phyloP scores from a whole-genome alignment of 495 filamentous ascomycete species.

The Penicillium bovifimosum region DNA sequence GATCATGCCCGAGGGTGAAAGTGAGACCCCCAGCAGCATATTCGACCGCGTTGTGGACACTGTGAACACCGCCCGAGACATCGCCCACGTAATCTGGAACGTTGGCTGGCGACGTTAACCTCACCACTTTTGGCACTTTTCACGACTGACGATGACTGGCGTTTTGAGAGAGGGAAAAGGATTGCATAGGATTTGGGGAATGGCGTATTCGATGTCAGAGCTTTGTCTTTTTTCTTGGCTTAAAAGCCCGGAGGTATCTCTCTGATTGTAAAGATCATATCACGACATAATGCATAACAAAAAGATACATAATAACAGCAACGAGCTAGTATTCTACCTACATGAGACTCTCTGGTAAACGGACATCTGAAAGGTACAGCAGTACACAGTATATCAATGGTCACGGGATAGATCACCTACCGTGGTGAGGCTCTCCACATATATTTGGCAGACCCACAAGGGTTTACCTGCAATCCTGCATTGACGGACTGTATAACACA shows the following conservation, averaged over 20 bases:
- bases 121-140: not conserved
- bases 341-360: no score
- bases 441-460: no score
- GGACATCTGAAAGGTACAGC: no score
- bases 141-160: not conserved
- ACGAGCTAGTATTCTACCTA: no score
- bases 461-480: no score
- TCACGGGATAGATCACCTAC: no score
- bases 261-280: not conserved
- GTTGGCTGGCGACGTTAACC: slow-evolving; percentile 81
- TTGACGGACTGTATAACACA: no score
- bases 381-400: no score
- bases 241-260: not conserved
- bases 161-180: not conserved
- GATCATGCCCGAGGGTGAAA: slow-evolving; percentile 79
- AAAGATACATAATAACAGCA: not conserved
- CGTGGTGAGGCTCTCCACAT: no score
- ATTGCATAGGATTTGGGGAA: not conserved
- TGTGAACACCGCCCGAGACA: slow-evolving; percentile 93
- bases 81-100: slow-evolving; percentile 96
- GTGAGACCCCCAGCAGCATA: slow-evolving; percentile 53
- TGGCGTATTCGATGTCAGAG: not conserved
- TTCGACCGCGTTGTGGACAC: slow-evolving; percentile 85
- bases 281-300: slow-evolving; percentile 2
- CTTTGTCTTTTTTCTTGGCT: not conserved